Conservation (phyloP, 1,284 basidiomycete genomes). For the Violaceomyces palustris region DNA sequence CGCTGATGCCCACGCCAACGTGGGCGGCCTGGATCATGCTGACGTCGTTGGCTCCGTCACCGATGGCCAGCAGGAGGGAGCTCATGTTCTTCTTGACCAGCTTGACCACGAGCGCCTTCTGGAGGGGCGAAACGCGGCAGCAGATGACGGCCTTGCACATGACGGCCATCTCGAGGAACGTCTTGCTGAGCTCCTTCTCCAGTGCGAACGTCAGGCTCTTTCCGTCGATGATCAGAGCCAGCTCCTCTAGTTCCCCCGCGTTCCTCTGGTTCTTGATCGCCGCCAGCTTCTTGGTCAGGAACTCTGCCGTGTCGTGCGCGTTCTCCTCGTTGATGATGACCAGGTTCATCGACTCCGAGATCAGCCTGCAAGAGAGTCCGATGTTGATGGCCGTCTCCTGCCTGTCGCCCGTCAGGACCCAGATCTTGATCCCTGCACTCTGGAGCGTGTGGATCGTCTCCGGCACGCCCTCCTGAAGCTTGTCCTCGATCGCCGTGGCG, state of each 20-base stretch:
- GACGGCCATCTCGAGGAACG: constrained; percentile 89
- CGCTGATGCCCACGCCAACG: constrained; percentile 95
- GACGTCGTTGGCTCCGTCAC: constrained; percentile 63
- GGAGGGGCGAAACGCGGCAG: constrained; percentile 94
- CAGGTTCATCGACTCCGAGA: constrained; percentile 97
- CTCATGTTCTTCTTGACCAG: constrained; percentile 95
- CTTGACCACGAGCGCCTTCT: constrained; percentile 97
- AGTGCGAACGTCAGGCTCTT: constrained; percentile 89
- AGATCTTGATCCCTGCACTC: constrained; percentile 97
- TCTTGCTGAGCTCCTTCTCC: constrained; percentile 82
- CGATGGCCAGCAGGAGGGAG: constrained; percentile 84
- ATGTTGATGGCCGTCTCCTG: constrained; percentile 99
- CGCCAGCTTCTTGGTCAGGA: constrained; percentile 77
- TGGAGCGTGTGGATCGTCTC: constrained; percentile 97
- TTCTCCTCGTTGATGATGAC: constrained; percentile 87
- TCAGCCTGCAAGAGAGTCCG: constrained; percentile 90
- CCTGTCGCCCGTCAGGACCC: constrained; percentile 95
- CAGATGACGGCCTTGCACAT: constrained; percentile 98
- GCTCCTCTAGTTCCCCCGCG: constrained; percentile 84
- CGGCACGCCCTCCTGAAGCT: constrained; percentile 95
- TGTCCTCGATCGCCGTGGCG: constrained; percentile 97
- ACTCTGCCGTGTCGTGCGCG: constrained; percentile 74
- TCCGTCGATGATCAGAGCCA: constrained; percentile 93
- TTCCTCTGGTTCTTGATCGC: constrained; percentile 84
- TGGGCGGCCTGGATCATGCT: constrained; percentile 64